Base-by-base conservation (phyloP, 768 basidiomycete species). In the Tulasnella sp. region DNA sequence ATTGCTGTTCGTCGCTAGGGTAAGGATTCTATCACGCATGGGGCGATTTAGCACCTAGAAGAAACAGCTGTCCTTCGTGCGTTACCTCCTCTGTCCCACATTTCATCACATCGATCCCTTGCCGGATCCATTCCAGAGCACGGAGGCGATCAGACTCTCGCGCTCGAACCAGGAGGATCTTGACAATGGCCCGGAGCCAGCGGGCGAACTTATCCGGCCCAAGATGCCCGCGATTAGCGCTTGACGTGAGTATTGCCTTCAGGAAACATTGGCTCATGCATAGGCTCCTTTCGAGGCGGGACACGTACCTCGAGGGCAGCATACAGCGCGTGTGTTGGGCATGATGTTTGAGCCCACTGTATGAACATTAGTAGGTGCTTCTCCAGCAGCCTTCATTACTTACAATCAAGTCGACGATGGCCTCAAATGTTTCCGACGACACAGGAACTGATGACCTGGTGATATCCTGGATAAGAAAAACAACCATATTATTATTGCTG, bases 171-270 rank as follows among this genome's bases (percentile, higher is more conserved):
- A 96, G 88, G 74, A 94, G 89, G 84, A 95, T 93, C 34, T 93
- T 93, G 85, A 93, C 94, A 82, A 95, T 92, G 74, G 93, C 94
- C 80, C 95, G 91, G 74, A 96, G 87, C 95, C 95, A 96, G 74
- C 95, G 90, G 82, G 95, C 91, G 87, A 96, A 96, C 84, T 94
- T 95, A 83, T 93, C 91, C 69, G 95, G 88, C 24, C 92, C 93
- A 79, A 96, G 85, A 46, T 90, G 88, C 79, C 87, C 88, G 80
- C 90, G 90, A 84, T 90, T 89, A 80, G 96, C 88, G 84, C 92
- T 92, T 48, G 92, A 90, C 79, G 90, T 92, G 16, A 96, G 89
- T 81, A 96, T 92, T n/a, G 91, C 92, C 95, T 96, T 83, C 37
- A n/a, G 44, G 44, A 79, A 7, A 44, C 9, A 14, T 75, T 11